Evolutionary conservation across 164 flowering plant genomes (phyloP).

Genomic region (Paratinospora sagittata): DNA sequence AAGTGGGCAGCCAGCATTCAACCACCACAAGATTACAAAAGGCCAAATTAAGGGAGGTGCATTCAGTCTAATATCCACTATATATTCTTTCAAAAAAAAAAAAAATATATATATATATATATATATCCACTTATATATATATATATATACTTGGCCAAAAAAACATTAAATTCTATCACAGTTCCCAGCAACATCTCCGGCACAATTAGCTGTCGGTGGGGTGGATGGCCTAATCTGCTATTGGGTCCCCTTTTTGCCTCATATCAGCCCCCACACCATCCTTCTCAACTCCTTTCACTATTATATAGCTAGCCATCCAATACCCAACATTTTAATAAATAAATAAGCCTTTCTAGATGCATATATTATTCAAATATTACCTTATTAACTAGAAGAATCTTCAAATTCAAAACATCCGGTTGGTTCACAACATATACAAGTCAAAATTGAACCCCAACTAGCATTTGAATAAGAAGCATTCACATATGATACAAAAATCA

Average conservation of each 20-base stretch:
- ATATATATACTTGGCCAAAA: not conserved
- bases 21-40: slow-evolving; percentile 6
- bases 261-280: no score
- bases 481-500: not conserved
- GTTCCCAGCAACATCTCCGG: not conserved
- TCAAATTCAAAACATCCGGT: not conserved
- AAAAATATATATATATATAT: no score
- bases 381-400: not conserved
- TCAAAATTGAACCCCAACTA: not conserved
- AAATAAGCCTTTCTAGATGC: not conserved
- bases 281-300: not conserved
- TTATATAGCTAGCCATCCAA: not conserved
- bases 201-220: slow-evolving; percentile 7
- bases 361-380: not conserved
- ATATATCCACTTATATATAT: no score
- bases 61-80: not conserved
- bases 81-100: no score
- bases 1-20: slow-evolving; percentile 2
- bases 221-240: not conserved
- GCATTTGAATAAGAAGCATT: not conserved
- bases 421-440: not conserved
- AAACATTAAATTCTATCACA: not conserved
- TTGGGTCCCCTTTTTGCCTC: not conserved
- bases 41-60: no score
- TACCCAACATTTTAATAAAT: not conserved